A percentile compares a stretch with the other conserved stretches of the same genome.
Conservation (phyloP, 208 protist species). For the Acanthamoeba royreba region DNA sequence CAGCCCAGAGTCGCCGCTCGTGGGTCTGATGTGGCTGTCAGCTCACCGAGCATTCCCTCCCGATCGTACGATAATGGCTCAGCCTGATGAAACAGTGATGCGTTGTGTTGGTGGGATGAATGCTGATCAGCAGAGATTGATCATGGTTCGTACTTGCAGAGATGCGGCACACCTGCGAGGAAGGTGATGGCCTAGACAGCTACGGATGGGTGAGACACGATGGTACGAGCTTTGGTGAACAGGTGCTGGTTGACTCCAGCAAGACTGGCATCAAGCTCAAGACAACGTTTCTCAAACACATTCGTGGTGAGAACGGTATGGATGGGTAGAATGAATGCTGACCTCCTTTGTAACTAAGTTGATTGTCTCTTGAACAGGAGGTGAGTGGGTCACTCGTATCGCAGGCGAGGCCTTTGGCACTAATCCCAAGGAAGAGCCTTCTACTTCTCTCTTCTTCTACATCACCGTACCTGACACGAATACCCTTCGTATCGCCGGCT, state of each 20-base stretch:
- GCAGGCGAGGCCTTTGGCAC: background rate
- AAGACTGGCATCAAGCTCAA: slow-evolving; percentile 28
- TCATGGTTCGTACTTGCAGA: background rate
- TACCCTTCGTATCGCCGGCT: background rate
- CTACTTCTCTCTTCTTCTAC: background rate
- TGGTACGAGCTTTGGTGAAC: slow-evolving; percentile 62
- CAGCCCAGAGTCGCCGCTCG: slow-evolving; percentile 41
- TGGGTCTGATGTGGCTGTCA: slow-evolving; percentile 69
- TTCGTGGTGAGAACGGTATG: background rate
- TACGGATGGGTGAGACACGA: slow-evolving; percentile 74
- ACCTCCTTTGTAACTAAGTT: background rate
- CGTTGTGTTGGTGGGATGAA: too few relatives aligned
- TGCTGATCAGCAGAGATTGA: too few relatives aligned
- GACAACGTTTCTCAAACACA: background rate
- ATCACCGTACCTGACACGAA: slow-evolving; percentile 6
- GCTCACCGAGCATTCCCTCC: background rate
- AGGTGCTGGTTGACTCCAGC: slow-evolving; percentile 63
- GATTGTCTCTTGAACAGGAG: background rate
- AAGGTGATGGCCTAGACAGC: slow-evolving; percentile 44
- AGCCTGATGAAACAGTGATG: background rate
- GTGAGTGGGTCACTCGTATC: background rate
- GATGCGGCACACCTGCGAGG: slow-evolving; percentile 59
- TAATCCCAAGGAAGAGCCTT: background rate
- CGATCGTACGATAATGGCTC: background rate
- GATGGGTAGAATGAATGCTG: background rate